Evolutionary conservation across 2,329 filamentous ascomycete species (phyloP), one percentile per base, ranked within the genome.

Genomic region (Emergomyces orientalis): DNA sequence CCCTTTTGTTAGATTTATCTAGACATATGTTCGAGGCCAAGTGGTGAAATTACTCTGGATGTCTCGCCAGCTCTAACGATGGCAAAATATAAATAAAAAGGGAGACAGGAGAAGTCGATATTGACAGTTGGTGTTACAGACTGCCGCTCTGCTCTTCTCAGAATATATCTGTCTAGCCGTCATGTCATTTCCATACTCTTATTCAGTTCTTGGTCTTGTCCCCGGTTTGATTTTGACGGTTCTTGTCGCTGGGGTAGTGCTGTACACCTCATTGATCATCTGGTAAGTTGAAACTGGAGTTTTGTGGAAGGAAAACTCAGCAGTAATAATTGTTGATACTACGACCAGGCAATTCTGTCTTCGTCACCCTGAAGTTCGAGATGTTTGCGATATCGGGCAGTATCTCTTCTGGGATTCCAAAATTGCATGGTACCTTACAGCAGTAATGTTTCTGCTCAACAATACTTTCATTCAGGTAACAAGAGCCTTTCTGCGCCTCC

Each of bases 131-230:
- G 22, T 32, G n/a, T 30, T 25, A 13, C 59, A 64, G 88, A 96
- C 92, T 61, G 91, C 92, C 0, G 91, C 88, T 1, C 75, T 96
- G 68, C 85, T 97, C 60, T 96, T 97, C 77, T 94, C 90, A 59
- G 92, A 97, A 79, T 97, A 97, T 74, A 97, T 97, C 64, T 96
- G 91, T 74, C 78, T 97, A 76, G 84, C 84, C 27, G 96, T 96
- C 72, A 96, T 97, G 91, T 95, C 90, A 59, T 97, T 97, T 69
- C 92, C 92, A 0, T 96, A 89, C 83, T 96, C 91, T 0, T 97
- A 97, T 76, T 90, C 90, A 52, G 79, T 93, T 34, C 83, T 97
- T 8, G 92, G 92, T 8, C 82, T 97, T 19, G 90, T 96, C 0
- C 91, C 92, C 0, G 91, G 89, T 30, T 75, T 97, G 61, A 93